phyloP scores from a whole-genome alignment of 2,329 filamentous ascomycete species.

The Blastomyces percursus region DNA sequence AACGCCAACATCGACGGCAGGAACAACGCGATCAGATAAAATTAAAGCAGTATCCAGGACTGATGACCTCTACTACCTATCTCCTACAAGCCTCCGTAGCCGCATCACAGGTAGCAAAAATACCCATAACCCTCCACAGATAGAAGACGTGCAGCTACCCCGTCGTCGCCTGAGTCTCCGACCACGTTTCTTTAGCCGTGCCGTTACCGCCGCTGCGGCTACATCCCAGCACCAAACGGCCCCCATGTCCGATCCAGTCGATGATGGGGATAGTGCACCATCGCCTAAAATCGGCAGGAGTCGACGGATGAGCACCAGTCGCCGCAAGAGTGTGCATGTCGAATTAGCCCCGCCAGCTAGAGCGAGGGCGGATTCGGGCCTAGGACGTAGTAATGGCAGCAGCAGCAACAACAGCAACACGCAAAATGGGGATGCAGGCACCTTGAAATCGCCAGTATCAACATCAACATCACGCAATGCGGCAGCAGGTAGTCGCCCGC shows the following conservation, averaged over 20 bases:
- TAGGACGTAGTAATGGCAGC: background rate
- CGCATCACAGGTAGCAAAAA: background rate
- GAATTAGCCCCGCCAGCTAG: conserved; percentile 11
- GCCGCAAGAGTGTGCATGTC: conserved; percentile 9
- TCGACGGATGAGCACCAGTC: conserved; percentile 14
- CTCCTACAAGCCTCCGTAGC: background rate
- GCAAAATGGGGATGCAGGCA: background rate
- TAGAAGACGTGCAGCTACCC: conserved; percentile 7
- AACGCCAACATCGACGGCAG: background rate
- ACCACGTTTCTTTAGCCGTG: conserved; percentile 28
- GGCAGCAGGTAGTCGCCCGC: background rate
- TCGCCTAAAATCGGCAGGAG: conserved; percentile 23
- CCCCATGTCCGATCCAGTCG: conserved; percentile 18
- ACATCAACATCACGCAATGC: conserved; percentile 7
- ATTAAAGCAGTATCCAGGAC: background rate
- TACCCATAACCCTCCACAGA: background rate
- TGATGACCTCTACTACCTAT: background rate
- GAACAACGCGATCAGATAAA: background rate
- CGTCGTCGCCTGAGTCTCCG: conserved; percentile 28
- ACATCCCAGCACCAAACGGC: conserved; percentile 15
- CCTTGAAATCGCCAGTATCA: background rate
- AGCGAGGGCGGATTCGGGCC: background rate
- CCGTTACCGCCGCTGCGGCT: conserved; percentile 12
- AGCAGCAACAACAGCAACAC: background rate
- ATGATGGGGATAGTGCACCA: conserved; percentile 23